These are phyloP conservation scores for Colletotrichum caudatum DNA, from an alignment of 2,329 filamentous ascomycete species.

Conservation along the genomic window DNA sequence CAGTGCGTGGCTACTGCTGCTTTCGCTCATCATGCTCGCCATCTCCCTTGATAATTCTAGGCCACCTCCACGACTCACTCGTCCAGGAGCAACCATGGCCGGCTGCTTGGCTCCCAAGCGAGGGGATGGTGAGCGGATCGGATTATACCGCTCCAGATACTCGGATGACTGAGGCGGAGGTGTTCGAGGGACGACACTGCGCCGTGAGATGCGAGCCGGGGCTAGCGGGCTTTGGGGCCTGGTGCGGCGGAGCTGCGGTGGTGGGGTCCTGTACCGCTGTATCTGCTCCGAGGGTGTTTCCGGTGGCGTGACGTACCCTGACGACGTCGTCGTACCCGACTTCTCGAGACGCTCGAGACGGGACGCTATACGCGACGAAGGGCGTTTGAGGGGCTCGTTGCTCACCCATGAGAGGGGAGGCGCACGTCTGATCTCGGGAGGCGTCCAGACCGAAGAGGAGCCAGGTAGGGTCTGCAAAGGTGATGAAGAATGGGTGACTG, in stretches of 20 bases:
- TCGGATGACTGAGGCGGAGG: constrained; percentile 49
- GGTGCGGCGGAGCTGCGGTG: constrained; percentile 25
- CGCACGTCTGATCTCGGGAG: constrained; percentile 15
- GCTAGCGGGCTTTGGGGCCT: constrained; percentile 23
- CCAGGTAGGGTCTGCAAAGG: not conserved
- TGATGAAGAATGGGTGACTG: constrained; percentile 22
- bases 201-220: not conserved
- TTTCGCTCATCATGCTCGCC: not conserved
- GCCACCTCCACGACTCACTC: constrained; percentile 9
- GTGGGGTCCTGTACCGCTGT: constrained; percentile 15
- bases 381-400: constrained; percentile 55
- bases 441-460: not conserved
- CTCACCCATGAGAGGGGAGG: constrained; percentile 49
- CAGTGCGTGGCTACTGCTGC: not conserved
- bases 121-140: constrained; percentile 42
- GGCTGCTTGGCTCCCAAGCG: constrained; percentile 9
- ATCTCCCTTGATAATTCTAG: not conserved
- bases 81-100: constrained; percentile 16
- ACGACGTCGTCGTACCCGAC: constrained; percentile 44
- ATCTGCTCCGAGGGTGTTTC: constrained; percentile 45
- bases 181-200: constrained; percentile 14
- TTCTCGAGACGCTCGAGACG: constrained; percentile 40
- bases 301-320: constrained; percentile 49
- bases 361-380: constrained; percentile 51
- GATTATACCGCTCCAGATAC: constrained; percentile 51